Conservation (phyloP, 495 filamentous ascomycete genomes). For the Hypoxylon lenormandii region DNA sequence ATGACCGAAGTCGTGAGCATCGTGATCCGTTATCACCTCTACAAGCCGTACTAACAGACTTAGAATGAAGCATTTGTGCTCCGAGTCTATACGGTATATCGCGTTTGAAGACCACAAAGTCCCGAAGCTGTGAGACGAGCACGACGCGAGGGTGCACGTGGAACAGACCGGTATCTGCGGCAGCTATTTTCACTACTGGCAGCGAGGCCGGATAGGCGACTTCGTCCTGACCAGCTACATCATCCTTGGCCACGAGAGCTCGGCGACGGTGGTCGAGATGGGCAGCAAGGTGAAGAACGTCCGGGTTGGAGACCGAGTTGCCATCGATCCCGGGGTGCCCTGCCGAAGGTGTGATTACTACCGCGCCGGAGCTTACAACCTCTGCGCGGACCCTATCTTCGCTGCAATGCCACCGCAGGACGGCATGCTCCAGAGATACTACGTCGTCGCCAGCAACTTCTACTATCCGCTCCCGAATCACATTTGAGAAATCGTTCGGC, state of each 20-base stretch:
- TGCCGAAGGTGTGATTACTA: conserved; percentile 64
- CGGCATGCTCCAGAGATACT: conserved; percentile 68
- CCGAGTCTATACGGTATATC: conserved; percentile 51
- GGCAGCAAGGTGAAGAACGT: conserved; percentile 74
- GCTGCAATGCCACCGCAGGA: conserved; percentile 68
- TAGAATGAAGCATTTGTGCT: conserved; percentile 60
- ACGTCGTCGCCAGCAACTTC: conserved; percentile 66
- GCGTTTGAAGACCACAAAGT: conserved; percentile 53
- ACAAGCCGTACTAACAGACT: neutral
- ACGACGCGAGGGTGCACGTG: conserved; percentile 54
- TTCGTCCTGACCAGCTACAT: conserved; percentile 50
- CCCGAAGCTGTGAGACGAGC: conserved; percentile 49
- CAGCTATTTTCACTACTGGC: conserved; percentile 53
- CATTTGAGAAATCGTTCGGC: conserved; percentile 64
- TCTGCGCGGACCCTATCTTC: conserved; percentile 66
- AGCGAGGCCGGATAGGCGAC: conserved; percentile 55
- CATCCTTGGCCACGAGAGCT: conserved; percentile 82
- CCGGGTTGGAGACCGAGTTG: conserved; percentile 72
- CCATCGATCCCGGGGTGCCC: conserved; percentile 66
- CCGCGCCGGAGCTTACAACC: conserved; percentile 65
- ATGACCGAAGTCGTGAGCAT: conserved; percentile 7
- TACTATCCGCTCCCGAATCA: conserved; percentile 64
- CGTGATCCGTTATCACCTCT: too few species aligned
- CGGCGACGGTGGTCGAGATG: conserved; percentile 74
- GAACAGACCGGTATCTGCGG: conserved; percentile 57